Conservation (phyloP, 768 basidiomycete genomes). For the Lactarius evosmus region DNA sequence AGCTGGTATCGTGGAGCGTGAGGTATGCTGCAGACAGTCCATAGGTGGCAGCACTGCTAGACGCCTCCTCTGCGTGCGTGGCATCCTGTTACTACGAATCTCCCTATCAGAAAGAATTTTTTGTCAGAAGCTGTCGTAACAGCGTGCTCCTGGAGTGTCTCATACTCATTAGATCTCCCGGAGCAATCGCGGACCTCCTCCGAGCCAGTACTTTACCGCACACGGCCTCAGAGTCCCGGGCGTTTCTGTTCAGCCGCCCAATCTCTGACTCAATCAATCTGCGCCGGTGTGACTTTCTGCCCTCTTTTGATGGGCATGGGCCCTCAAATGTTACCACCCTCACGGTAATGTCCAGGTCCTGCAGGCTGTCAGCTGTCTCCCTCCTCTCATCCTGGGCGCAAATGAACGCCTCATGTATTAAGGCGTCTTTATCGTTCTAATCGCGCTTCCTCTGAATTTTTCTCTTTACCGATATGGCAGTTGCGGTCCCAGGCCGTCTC, state of each 20-base stretch:
- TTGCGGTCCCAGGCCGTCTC: constrained; percentile 23
- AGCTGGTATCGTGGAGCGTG: too few relatives aligned
- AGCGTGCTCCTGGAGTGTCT: constrained; percentile 17
- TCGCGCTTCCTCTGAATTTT: constrained; percentile 23
- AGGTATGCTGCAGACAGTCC: too few relatives aligned
- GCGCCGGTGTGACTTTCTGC: constrained; percentile 10
- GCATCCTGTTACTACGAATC: constrained; percentile 24
- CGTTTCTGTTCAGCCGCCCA: constrained; percentile 10
- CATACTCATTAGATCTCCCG: constrained; percentile 23
- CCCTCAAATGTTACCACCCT: constrained; percentile 24
- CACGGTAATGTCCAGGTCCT: constrained; percentile 21
- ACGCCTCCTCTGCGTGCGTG: constrained; percentile 22
- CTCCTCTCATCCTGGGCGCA: constrained; percentile 26
- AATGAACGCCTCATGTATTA: constrained; percentile 28
- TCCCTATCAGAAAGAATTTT: constrained; percentile 26
- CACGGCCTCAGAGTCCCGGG: constrained; percentile 17
- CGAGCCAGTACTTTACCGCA: constrained; percentile 10
- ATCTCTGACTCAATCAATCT: constrained; percentile 16
- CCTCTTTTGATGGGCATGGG: constrained; percentile 12
- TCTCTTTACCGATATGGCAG: constrained; percentile 28
- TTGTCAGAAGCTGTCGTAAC: constrained; percentile 25
- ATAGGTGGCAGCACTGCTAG: constrained; percentile 1
- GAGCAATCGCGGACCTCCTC: constrained; percentile 27
- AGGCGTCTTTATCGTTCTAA: constrained; percentile 26
- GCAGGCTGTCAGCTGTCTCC: constrained; percentile 24